Evolutionary conservation across 2,329 filamentous ascomycete species (phyloP), one percentile per base, ranked within the genome.

Genomic region (Capronia americana): DNA sequence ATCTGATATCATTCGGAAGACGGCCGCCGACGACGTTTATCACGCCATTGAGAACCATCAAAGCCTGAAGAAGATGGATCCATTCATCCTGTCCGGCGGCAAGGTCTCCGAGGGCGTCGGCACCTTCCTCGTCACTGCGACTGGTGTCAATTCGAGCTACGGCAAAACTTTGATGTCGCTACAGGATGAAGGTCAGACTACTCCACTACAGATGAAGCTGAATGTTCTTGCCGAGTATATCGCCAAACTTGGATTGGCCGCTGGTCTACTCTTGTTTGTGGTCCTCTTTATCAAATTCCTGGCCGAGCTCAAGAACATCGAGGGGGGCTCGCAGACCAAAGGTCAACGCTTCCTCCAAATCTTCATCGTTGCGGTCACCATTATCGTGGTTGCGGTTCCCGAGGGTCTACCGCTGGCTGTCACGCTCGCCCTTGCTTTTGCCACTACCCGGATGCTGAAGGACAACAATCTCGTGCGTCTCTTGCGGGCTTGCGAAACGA

Each of bases 111-210:
- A 92, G 73, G 91, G 91, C 62, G 84, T 92, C 7, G 91, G 92
- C 10, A 88, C 86, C 3, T 93, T 92, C 77, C 76, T 94, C 62
- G 90, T 93, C 62, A 92, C 90, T 1, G 86, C 90, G 4, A 88
- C 89, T 20, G 91, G 91, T 69, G 83, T 90, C 41, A 85, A 93
- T 76, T 92, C 90, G 0, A 90, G 86, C 34, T 88, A 91, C 73
- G 91, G 91, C 63, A 91, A 91, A 73, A 92, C 88, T 2, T 85
- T 93, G 80, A 90, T 93, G 85, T 91, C 90, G 44, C 80, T 94
- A 11, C 87, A 90, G 68, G 90, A 92, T 71, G 89, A 92, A 68
- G 87, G 88, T 64, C 88, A 93, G 74, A 90, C 91, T 26, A 94
- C 91, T 0, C 92, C 91, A 3, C 78, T 94, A 7, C 92, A 94